Evolutionary conservation across 306 rosid species (phyloP), one percentile per base, ranked within the genome.

Genomic region (Rubus parviflorus): DNA sequence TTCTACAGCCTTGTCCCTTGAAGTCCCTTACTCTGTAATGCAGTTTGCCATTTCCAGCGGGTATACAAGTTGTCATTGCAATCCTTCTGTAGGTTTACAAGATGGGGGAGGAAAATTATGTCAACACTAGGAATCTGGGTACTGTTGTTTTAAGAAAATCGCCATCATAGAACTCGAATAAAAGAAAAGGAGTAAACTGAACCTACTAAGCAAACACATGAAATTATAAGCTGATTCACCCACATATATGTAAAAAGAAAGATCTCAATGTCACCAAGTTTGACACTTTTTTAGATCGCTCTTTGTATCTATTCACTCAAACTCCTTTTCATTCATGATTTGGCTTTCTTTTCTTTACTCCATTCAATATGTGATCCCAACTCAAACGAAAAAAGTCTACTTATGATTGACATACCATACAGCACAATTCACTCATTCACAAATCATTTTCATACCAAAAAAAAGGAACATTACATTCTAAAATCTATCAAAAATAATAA

Each of bases 61-160:
- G 88, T 48, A 90, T 77, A 81, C 89, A 84, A 79, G 85, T 89
- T 79, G 87, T 72, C 98, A 95, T 95, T 82, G 78, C 80, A 78
- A 83, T 72, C 68, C 76, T 74, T 78, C 85, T 83, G 81, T 17
- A 65, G 45, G 62, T 82, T 70, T 73, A 25, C 46, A 81, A 58
- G 66, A 65, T 68, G 60, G 60, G 53, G 51, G 14, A 23, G 12
- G 70, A 61, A 75, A 80, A 60, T 42, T 51, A 74, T 45, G 38
- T 84, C 75, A 80, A 57, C 45, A 47, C 74, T 17, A 65, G 25
- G 62, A 42, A 48, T 47, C 58, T 23, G 57, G 17, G 46, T 51
- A 1, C 6, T 46, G 73, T 46, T 68, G 25, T n/a, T 2, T 23
- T 14, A 68, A 19, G 45, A 48, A 5, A 8, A 30, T 15, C 2